Percentiles rank a stretch among this genome's conserved stretches.
phyloP scores from a whole-genome alignment of 108 stramenopile genomes.

The Discostella stelligeroides region DNA sequence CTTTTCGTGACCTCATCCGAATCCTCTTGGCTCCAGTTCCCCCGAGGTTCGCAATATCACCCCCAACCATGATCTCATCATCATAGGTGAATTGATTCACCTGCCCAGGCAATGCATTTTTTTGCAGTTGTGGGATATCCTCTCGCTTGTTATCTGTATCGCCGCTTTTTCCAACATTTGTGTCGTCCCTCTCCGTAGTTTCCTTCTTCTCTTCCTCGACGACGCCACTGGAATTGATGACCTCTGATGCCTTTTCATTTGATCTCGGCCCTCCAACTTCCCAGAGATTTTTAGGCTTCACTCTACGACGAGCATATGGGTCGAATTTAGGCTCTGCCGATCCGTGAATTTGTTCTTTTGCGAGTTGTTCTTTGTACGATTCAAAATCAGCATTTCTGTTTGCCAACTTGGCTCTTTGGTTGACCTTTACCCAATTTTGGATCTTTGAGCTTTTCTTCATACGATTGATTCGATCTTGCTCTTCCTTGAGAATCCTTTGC shows the following conservation, averaged over 20 bases:
- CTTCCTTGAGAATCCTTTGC: constrained; percentile 48
- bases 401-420: constrained; percentile 67
- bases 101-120: constrained; percentile 44
- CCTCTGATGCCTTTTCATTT: constrained; percentile 33
- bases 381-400: constrained; percentile 79
- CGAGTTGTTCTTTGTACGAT: constrained; percentile 59
- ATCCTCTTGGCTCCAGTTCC: constrained; percentile 55
- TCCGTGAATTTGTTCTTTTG: constrained; percentile 48
- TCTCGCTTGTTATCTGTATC: constrained; percentile 46
- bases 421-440: constrained; percentile 86
- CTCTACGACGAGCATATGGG: constrained; percentile 84
- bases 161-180: constrained; percentile 37
- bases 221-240: constrained; percentile 36
- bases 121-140: constrained; percentile 38
- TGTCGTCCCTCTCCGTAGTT: constrained; percentile 40
- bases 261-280: constrained; percentile 74
- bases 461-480: constrained; percentile 58
- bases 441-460: constrained; percentile 62
- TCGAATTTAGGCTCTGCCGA: constrained; percentile 67
- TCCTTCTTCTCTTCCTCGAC: constrained; percentile 65
- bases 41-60: constrained; percentile 50
- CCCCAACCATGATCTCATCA: constrained; percentile 73
- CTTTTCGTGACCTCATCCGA: constrained; percentile 58
- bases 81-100: constrained; percentile 75
- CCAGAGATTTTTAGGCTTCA: constrained; percentile 92